Evolutionary conservation across 768 basidiomycete genomes (phyloP).

Genomic region (Gautieria morchelliformis): DNA sequence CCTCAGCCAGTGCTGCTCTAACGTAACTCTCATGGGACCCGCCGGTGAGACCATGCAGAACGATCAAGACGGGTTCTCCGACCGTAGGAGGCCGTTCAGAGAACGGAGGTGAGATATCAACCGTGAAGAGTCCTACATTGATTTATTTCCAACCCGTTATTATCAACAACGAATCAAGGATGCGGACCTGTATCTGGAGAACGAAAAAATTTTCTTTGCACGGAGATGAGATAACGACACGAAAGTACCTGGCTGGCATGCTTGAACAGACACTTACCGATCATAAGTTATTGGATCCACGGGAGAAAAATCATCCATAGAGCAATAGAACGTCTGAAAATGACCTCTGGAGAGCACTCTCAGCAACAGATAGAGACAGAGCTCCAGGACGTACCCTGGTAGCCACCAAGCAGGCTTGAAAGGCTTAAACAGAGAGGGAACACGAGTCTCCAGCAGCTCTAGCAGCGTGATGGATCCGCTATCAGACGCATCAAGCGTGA

Average conservation of each 20-base stretch:
- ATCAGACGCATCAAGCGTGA: neutral
- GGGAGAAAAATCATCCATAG: neutral
- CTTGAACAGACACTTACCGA: neutral
- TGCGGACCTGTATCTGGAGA: constrained; percentile 3
- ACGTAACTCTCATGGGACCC: constrained; percentile 19
- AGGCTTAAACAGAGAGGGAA: constrained; percentile 20
- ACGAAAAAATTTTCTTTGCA: neutral
- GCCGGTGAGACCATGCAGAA: constrained; percentile 18
- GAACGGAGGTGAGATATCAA: constrained; percentile 16
- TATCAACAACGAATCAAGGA: neutral
- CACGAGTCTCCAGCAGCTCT: neutral
- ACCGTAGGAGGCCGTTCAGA: constrained; percentile 4
- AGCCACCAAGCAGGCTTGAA: constrained; percentile 14
- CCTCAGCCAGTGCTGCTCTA: constrained; percentile 12
- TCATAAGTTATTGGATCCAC: constrained; percentile 4
- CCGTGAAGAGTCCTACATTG: constrained; percentile 12
- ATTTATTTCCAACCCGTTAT: neutral
- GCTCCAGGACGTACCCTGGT: constrained; percentile 11
- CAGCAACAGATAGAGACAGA: neutral
- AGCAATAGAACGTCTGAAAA: constrained; percentile 9
- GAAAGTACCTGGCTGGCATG: no score
- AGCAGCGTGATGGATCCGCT: neutral
- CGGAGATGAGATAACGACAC: neutral
- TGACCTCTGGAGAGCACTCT: neutral
- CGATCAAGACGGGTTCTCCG: constrained; percentile 13